Percentiles rank a stretch among this genome's conserved stretches.
These are phyloP conservation scores for Ophiosphaerella korrae DNA, from an alignment of 2,329 filamentous ascomycete species.

Conservation along the genomic window DNA sequence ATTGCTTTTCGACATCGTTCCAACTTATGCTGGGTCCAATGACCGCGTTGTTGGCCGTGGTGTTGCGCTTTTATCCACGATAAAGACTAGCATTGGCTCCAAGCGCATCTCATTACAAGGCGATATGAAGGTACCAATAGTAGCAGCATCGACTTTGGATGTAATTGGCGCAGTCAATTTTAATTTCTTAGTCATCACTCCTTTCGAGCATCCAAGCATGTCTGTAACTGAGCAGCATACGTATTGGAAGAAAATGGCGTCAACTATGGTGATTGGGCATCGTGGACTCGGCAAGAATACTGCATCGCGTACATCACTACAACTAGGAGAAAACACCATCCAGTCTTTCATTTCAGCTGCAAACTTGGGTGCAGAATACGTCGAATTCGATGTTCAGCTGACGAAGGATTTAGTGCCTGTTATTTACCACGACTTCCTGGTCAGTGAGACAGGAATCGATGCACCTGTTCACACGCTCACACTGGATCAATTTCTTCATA, in stretches of 20 bases:
- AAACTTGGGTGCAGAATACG: slow-evolving; percentile 80
- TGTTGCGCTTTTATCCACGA: slow-evolving; percentile 83
- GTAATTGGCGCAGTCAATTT: slow-evolving; percentile 96
- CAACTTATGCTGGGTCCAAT: slow-evolving; percentile 83
- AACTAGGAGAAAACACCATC: slow-evolving; percentile 94
- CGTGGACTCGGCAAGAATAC: slow-evolving; percentile 86
- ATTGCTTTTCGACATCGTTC: slow-evolving; percentile 90
- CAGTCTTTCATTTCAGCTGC: slow-evolving; percentile 95
- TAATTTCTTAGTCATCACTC: slow-evolving; percentile 93
- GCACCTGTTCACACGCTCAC: slow-evolving; percentile 95
- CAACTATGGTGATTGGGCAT: slow-evolving; percentile 81
- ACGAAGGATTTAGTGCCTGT: slow-evolving; percentile 99
- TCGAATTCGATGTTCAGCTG: slow-evolving; percentile 86
- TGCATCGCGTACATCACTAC: slow-evolving; percentile 79
- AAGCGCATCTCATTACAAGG: slow-evolving; percentile 92
- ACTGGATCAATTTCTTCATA: slow-evolving; percentile 91
- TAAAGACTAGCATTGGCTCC: slow-evolving; percentile 80
- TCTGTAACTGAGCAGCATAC: slow-evolving; percentile 87
- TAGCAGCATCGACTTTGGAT: slow-evolving; percentile 79
- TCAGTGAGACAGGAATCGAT: slow-evolving; percentile 96
- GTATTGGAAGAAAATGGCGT: slow-evolving; percentile 92
- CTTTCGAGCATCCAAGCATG: slow-evolving; percentile 93
- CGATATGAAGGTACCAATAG: slow-evolving; percentile 88
- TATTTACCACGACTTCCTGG: slow-evolving; percentile 97
- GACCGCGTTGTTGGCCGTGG: slow-evolving; percentile 87